phyloP scores from a whole-genome alignment of 2,329 filamentous ascomycete genomes.

The Dothideomycetes sp. region DNA sequence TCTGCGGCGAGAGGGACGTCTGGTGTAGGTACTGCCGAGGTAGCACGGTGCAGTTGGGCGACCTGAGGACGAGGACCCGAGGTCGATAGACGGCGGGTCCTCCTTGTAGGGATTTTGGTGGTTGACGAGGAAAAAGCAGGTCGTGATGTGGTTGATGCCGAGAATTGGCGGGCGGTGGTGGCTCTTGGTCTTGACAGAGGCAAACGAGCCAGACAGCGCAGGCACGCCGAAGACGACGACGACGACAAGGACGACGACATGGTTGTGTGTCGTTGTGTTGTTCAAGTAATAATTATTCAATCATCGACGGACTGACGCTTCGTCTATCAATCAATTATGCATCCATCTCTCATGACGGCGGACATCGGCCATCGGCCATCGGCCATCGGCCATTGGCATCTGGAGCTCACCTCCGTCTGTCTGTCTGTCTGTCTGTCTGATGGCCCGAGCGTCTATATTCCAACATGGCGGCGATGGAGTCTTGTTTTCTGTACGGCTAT shows the following conservation, averaged over 20 bases:
- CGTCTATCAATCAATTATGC: too few species aligned
- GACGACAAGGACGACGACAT: constrained; percentile 4
- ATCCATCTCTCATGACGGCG: too few species aligned
- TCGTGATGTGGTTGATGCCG: constrained; percentile 7
- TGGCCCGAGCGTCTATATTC: too few species aligned
- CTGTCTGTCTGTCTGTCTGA: too few species aligned
- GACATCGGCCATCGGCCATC: too few species aligned
- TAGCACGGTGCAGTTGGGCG: constrained; percentile 5
- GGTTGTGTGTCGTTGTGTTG: background rate
- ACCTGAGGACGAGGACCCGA: constrained; percentile 2
- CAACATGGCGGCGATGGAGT: too few species aligned
- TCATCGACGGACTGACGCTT: too few species aligned
- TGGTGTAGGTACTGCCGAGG: background rate
- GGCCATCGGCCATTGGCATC: too few species aligned
- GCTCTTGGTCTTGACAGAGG: constrained; percentile 1
- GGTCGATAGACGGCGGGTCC: constrained; percentile 7
- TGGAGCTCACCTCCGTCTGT: too few species aligned
- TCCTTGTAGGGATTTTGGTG: constrained; percentile 3
- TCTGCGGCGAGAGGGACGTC: constrained; percentile 1
- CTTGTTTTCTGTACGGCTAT: too few species aligned
- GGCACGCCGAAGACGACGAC: constrained; percentile 2
- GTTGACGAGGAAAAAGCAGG: constrained; percentile 6
- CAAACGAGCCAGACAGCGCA: constrained; percentile 6
- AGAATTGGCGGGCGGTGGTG: background rate
- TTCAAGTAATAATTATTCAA: too few species aligned